Conservation (phyloP, 1,139 yeast species). For the Blastobotrys proliferans region DNA sequence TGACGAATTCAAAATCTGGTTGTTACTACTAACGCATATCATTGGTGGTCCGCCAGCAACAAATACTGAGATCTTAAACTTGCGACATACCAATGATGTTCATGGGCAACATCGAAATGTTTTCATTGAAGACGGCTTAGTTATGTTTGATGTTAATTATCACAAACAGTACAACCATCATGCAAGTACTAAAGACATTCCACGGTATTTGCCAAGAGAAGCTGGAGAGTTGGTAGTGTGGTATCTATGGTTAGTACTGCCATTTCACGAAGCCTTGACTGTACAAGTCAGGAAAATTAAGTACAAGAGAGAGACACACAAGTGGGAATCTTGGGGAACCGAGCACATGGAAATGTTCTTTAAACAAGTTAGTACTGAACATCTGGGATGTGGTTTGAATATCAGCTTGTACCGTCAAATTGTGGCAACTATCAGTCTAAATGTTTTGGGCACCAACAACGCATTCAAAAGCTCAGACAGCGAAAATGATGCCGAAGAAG, state of each 20-base stretch:
- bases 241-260: neutral
- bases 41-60: slow-evolving; percentile 2
- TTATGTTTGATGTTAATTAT: neutral
- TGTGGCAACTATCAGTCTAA: neutral
- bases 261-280: neutral
- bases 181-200: neutral
- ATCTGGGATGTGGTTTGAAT: neutral
- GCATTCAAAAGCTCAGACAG: neutral
- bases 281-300: neutral
- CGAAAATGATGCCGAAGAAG: neutral
- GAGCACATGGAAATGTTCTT: neutral
- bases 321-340: neutral
- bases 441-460: neutral
- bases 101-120: neutral
- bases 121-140: slow-evolving; percentile 1
- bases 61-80: neutral
- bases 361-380: neutral
- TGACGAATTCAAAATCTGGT: neutral
- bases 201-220: neutral
- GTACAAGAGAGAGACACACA: neutral
- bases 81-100: neutral
- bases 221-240: neutral
- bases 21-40: neutral
- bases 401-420: neutral
- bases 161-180: neutral